A percentile compares a stretch with the other conserved stretches of the same genome.
These are phyloP conservation scores for Phytopythium ostracodes DNA, from an alignment of 352 stramenopile genomes.

Conservation along the genomic window DNA sequence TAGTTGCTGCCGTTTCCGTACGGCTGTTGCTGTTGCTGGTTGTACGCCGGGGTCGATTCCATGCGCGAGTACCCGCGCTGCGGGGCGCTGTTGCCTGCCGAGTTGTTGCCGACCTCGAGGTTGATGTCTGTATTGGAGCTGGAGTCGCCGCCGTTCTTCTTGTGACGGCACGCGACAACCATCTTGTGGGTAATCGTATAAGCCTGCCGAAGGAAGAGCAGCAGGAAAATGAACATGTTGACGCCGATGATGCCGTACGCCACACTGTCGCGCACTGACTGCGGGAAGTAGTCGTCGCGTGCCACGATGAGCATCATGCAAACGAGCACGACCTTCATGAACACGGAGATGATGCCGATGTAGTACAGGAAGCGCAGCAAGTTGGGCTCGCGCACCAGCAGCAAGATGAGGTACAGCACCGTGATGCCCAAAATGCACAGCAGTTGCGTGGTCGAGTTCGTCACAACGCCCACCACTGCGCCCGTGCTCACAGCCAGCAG, in stretches of 20 bases:
- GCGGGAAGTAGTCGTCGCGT: conserved; percentile 76
- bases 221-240: conserved; percentile 81
- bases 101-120: conserved; percentile 40
- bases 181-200: conserved; percentile 80
- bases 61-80: conserved; percentile 22
- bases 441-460: conserved; percentile 62
- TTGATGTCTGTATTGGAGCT: conserved; percentile 41
- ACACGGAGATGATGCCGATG: conserved; percentile 67
- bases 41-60: conserved; percentile 19
- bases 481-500: conserved; percentile 64
- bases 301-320: conserved; percentile 78
- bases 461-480: conserved; percentile 67
- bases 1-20: conserved; percentile 7
- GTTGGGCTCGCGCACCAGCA: conserved; percentile 71
- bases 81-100: conserved; percentile 9
- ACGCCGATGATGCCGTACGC: conserved; percentile 83
- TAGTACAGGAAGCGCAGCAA: conserved; percentile 82
- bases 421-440: conserved; percentile 67
- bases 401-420: conserved; percentile 66
- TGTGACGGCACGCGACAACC: conserved; percentile 28
- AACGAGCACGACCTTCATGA: conserved; percentile 79
- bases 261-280: conserved; percentile 74
- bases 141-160: conserved; percentile 27
- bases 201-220: conserved; percentile 75
- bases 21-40: conserved; percentile 12